phyloP scores from a whole-genome alignment of 2,329 filamentous ascomycete genomes.

The Diplodia mutila region DNA sequence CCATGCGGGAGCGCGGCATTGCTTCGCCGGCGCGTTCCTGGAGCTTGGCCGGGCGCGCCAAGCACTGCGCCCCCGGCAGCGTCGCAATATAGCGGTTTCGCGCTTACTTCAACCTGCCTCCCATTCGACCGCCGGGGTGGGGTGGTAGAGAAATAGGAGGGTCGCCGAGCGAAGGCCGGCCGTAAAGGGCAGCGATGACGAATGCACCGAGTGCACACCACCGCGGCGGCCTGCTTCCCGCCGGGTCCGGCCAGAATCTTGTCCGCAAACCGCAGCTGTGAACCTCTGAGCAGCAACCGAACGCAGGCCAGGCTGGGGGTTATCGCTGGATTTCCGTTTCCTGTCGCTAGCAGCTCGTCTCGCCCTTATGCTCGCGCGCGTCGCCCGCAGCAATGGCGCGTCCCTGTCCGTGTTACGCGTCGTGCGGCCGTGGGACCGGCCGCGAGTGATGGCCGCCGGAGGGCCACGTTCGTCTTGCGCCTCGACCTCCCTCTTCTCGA shows the following conservation, averaged over 20 bases:
- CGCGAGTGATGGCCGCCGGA: constrained; percentile 23
- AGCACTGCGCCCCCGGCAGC: constrained; percentile 2
- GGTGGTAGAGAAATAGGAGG: constrained; percentile 11
- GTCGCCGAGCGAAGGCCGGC: not conserved
- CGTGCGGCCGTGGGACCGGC: constrained; percentile 19
- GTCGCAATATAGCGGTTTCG: constrained; percentile 22
- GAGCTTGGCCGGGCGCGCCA: constrained; percentile 10
- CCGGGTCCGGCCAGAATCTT: not conserved
- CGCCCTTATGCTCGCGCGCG: constrained; percentile 26
- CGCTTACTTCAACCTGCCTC: not conserved
- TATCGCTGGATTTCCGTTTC: not conserved
- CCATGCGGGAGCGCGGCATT: constrained; percentile 19
- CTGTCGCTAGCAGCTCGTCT: not conserved
- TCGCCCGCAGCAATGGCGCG: constrained; percentile 19
- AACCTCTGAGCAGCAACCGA: not conserved
- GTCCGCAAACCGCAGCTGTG: not conserved
- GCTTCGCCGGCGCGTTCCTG: not conserved
- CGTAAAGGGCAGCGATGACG: constrained; percentile 8
- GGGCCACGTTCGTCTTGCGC: constrained; percentile 24
- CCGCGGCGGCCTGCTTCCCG: constrained; percentile 1
- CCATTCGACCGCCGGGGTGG: constrained; percentile 12
- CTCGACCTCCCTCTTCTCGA: constrained; percentile 7
- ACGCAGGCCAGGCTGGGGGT: constrained; percentile 7
- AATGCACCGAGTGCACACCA: constrained; percentile 11
- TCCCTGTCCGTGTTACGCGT: constrained; percentile 26